phyloP scores from a whole-genome alignment of 2,329 filamentous ascomycete genomes.

The Apiospora hydei region DNA sequence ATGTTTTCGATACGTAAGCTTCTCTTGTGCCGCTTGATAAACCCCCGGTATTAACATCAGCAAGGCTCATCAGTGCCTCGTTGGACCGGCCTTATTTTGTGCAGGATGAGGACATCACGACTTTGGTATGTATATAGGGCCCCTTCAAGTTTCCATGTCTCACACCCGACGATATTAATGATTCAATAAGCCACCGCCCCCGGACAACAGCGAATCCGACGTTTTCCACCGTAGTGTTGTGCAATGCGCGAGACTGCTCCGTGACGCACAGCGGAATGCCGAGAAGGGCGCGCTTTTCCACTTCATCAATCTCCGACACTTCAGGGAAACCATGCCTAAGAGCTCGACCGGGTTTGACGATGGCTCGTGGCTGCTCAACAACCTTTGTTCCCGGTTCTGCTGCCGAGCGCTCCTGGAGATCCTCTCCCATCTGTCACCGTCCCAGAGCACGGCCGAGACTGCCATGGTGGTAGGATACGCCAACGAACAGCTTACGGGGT shows the following conservation, averaged over 20 bases:
- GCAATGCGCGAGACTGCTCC: background rate
- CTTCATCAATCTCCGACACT: background rate
- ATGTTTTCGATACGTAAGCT: slow-evolving; percentile 27
- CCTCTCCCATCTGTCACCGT: background rate
- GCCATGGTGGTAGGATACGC: slow-evolving; percentile 6
- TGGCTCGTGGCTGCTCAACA: slow-evolving; percentile 7
- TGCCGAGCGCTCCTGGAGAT: background rate
- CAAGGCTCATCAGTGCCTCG: slow-evolving; percentile 4
- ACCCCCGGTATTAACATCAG: background rate
- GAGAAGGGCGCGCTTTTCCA: background rate
- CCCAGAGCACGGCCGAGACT: background rate
- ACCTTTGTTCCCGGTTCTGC: background rate
- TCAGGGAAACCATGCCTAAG: background rate
- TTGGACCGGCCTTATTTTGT: slow-evolving; percentile 27
- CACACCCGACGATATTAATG: background rate
- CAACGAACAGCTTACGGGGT: background rate
- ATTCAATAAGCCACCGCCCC: background rate
- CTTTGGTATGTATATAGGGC: background rate
- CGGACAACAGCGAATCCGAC: background rate
- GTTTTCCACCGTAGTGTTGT: background rate
- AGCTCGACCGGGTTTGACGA: background rate
- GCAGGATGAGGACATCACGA: slow-evolving; percentile 24
- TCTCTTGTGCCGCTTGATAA: background rate
- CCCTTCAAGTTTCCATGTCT: background rate
- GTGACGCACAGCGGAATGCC: background rate